Base-by-base conservation (phyloP, 345 rosid genomes). In the Eucalyptus cloeziana region DNA sequence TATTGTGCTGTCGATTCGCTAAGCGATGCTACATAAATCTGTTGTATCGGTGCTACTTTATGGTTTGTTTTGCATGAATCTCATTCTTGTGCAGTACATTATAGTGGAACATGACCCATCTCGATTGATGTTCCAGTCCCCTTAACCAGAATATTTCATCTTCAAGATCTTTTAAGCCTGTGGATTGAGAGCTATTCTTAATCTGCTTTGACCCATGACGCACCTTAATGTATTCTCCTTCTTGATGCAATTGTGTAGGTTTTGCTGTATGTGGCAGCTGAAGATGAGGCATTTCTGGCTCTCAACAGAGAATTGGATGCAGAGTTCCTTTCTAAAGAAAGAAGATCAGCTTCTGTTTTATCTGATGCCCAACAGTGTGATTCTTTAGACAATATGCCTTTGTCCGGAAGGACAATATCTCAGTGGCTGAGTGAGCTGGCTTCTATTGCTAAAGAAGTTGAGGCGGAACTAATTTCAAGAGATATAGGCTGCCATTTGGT, bases 221-320 rank as follows among this genome's bases (percentile, higher is more conserved):
- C 27, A 21, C 85, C 6, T 40, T 76, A 40, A 37, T 40, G 24
- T 21, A 40, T 44, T 76, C 45, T 40, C 47, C 30, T 71, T 33
- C 81, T 76, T 76, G 27, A 87, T 69, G 22, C 58, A 76, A 24
- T 69, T 69, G 62, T 91, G 91, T 90, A 97, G 99, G 96, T 92
- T 90, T 91, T 97, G 92, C 93, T 97, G 56, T 95, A 92, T 89
- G 92, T 97, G 93, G 97, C 99, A 86, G 98, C 97, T 88, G 99
- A 97, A 91, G 99, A 97, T 93, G 98, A 96, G 93, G 98, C 97
- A 50, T 95, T 93, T 86, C 47, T 93, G 92, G 93, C 95, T 91
- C 87, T 90, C 56, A 93, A 95, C 91, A 89, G 93, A 89, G 94
- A 97, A 90, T 91, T 91, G 89, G 97, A 97, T 89, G 94, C 95